These are phyloP conservation scores for Candida incommunis DNA, from an alignment of 805 yeast species.

Conservation along the genomic window DNA sequence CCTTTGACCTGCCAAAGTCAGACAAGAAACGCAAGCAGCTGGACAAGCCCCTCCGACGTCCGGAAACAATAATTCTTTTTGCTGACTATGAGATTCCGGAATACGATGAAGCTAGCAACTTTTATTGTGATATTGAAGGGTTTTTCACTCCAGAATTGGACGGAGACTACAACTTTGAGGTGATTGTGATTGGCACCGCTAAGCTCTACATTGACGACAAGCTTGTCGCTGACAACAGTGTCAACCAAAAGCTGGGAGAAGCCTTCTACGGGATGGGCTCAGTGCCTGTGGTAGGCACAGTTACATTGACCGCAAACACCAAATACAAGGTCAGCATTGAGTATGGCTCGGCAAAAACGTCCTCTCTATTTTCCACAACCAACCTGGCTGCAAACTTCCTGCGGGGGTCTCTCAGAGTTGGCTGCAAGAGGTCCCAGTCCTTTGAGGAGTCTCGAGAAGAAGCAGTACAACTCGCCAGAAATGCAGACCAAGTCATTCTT, in stretches of 20 bases:
- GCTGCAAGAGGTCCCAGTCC: conserved; percentile 19
- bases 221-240: conserved; percentile 41
- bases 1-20: background rate
- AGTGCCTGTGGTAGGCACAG: conserved; percentile 29
- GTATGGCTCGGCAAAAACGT: conserved; percentile 37
- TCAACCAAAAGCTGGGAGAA: conserved; percentile 34
- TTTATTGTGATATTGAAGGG: conserved; percentile 32
- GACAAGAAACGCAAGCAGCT: background rate
- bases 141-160: conserved; percentile 31
- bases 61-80: background rate
- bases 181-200: conserved; percentile 40
- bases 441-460: conserved; percentile 21
- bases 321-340: conserved; percentile 33
- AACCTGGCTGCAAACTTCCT: conserved; percentile 15
- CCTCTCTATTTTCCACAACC: conserved; percentile 5
- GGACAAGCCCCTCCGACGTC: background rate
- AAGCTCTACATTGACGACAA: conserved; percentile 37
- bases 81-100: conserved; percentile 5
- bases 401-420: conserved; percentile 25
- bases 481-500: conserved; percentile 38
- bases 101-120: conserved; percentile 8
- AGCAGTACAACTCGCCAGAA: conserved; percentile 36
- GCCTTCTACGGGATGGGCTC: conserved; percentile 44
- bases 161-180: conserved; percentile 38
- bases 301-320: conserved; percentile 29